These are phyloP conservation scores for Malus fusca DNA, from an alignment of 306 rosid species.

Conservation along the genomic window DNA sequence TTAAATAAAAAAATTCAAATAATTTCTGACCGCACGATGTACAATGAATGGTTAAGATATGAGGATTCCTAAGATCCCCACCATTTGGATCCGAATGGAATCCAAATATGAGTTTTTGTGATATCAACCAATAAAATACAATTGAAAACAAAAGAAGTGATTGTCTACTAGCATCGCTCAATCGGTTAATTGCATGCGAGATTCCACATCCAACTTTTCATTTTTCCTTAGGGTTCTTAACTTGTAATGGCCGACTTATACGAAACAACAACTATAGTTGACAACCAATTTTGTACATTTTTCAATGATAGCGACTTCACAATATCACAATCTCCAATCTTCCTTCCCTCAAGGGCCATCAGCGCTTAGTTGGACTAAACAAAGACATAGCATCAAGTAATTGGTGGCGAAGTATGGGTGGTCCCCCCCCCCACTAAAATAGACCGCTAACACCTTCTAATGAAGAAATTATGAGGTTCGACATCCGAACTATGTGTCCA, in stretches of 20 bases:
- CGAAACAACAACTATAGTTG: too few species aligned
- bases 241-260: too few species aligned
- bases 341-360: background rate
- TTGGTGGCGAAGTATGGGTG: background rate
- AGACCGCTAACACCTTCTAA: background rate
- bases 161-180: background rate
- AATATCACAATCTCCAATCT: background rate
- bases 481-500: too few species aligned
- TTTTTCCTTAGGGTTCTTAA: too few species aligned
- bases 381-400: background rate
- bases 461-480: too few species aligned
- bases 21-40: too few species aligned
- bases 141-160: too few species aligned
- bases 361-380: background rate
- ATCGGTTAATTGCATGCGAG: background rate
- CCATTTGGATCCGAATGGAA: too few species aligned
- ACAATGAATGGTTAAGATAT: too few species aligned
- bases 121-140: too few species aligned
- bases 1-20: too few species aligned
- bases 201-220: background rate
- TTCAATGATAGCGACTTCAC: background rate
- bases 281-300: background rate
- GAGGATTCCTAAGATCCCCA: fast-evolving
- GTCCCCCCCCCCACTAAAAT: background rate
- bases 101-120: too few species aligned